A percentile compares a stretch with the other conserved stretches of the same genome.
These are phyloP conservation scores for Collybia sp. DNA, from an alignment of 768 basidiomycete species.

Conservation along the genomic window DNA sequence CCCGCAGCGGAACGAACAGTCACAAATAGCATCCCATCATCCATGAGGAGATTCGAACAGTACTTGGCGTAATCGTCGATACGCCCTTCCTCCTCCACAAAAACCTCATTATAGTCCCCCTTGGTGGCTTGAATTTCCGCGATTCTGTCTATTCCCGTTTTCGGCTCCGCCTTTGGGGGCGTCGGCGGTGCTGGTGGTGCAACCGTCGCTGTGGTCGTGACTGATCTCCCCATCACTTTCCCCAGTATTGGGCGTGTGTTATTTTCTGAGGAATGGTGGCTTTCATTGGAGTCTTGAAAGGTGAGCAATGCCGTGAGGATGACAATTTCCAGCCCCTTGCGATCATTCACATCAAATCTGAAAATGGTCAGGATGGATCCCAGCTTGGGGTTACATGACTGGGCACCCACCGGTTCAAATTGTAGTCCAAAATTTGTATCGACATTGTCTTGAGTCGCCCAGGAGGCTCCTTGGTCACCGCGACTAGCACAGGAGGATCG, in stretches of 20 bases:
- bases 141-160: constrained; percentile 63
- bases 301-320: constrained; percentile 73
- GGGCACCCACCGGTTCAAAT: constrained; percentile 60
- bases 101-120: constrained; percentile 74
- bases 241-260: neutral
- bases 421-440: constrained; percentile 82
- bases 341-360: constrained; percentile 81
- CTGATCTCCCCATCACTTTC: neutral
- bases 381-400: neutral
- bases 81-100: constrained; percentile 60
- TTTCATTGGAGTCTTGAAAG: constrained; percentile 68
- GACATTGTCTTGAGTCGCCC: constrained; percentile 60
- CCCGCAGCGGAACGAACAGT: constrained; percentile 61
- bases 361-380: neutral
- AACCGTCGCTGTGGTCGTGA: constrained; percentile 14
- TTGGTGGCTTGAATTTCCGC: constrained; percentile 63
- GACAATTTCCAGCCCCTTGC: constrained; percentile 82
- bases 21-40: constrained; percentile 78
- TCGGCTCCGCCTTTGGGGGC: constrained; percentile 61
- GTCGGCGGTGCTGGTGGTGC: constrained; percentile 23
- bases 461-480: constrained; percentile 71
- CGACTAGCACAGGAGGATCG: constrained; percentile 82
- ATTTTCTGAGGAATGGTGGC: constrained; percentile 28
- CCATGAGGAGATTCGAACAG: constrained; percentile 63
- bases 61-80: constrained; percentile 67